These are phyloP conservation scores for Lepidium sativum DNA, from an alignment of 345 rosid genomes.

Conservation along the genomic window DNA sequence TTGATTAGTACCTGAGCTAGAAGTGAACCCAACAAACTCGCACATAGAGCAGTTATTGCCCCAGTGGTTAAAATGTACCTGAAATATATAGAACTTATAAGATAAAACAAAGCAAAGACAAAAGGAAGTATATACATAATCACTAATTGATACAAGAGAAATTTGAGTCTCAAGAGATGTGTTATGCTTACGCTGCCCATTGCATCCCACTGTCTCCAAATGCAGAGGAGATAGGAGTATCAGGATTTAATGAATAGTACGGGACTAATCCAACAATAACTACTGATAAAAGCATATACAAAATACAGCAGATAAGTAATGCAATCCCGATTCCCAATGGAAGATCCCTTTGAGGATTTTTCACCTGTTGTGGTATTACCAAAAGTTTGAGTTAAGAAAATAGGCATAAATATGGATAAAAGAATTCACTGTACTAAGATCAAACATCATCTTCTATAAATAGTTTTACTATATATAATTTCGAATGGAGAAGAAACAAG, in stretches of 20 bases:
- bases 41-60: constrained; percentile 58
- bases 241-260: constrained; percentile 50
- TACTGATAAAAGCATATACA: constrained; percentile 60
- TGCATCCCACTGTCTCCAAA: constrained; percentile 67
- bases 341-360: constrained; percentile 56
- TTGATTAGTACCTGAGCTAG: constrained; percentile 43
- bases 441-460: not conserved
- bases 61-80: constrained; percentile 56
- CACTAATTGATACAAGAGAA: not conserved
- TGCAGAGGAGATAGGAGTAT: constrained; percentile 70
- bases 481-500: not conserved
- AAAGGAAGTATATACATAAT: not conserved
- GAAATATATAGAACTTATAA: constrained; percentile 6
- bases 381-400: not conserved
- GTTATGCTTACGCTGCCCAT: constrained; percentile 58
- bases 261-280: constrained; percentile 66
- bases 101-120: not conserved
- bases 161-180: constrained; percentile 8
- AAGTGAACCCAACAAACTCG: constrained; percentile 66
- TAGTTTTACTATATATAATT: not conserved
- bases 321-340: constrained; percentile 63
- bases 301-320: constrained; percentile 47
- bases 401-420: not conserved
- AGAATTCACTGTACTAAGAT: not conserved
- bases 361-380: constrained; percentile 34